Evolutionary conservation across 2,329 filamentous ascomycete genomes (phyloP).

Genomic region (Nemania abortiva): DNA sequence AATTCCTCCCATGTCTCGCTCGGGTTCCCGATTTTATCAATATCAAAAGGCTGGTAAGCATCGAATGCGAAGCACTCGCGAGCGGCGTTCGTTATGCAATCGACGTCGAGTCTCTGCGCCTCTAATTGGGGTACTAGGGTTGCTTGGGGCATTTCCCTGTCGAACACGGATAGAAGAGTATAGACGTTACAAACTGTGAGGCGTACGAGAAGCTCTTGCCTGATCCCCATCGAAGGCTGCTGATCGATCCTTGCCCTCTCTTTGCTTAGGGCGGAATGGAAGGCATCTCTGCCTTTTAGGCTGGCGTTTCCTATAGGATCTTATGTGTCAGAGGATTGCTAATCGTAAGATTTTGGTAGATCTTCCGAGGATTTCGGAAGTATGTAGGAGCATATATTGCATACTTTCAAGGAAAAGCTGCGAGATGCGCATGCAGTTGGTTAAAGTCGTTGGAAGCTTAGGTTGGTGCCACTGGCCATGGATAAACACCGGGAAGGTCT

Average conservation of each 20-base stretch:
- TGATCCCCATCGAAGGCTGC: slow-evolving; percentile 12
- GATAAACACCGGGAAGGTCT: slow-evolving; percentile 42
- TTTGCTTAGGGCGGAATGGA: slow-evolving; percentile 37
- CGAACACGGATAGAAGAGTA: slow-evolving; percentile 38
- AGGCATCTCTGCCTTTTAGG: slow-evolving; percentile 16
- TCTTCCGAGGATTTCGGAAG: not conserved
- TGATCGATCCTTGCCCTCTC: slow-evolving; percentile 38
- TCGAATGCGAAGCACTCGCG: slow-evolving; percentile 28
- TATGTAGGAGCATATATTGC: not conserved
- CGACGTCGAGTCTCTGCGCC: slow-evolving; percentile 27
- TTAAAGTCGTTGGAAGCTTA: slow-evolving; percentile 35
- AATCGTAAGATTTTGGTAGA: not conserved
- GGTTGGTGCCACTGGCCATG: slow-evolving; percentile 42
- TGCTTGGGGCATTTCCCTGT: slow-evolving; percentile 17
- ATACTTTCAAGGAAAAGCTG: slow-evolving; percentile 32
- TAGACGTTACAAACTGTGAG: slow-evolving; percentile 42
- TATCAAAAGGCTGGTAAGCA: slow-evolving; percentile 34
- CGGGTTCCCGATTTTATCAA: slow-evolving; percentile 36
- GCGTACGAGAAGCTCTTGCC: slow-evolving; percentile 31
- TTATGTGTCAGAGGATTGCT: not conserved
- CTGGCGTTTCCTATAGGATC: slow-evolving; percentile 5
- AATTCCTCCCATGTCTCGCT: slow-evolving; percentile 45
- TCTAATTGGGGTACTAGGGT: slow-evolving; percentile 35
- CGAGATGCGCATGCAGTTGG: slow-evolving; percentile 39
- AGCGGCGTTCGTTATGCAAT: slow-evolving; percentile 11